A percentile compares a stretch with the other conserved stretches of the same genome.
These are phyloP conservation scores for Plantago major DNA, from an alignment of 257 asterid species.

Conservation along the genomic window DNA sequence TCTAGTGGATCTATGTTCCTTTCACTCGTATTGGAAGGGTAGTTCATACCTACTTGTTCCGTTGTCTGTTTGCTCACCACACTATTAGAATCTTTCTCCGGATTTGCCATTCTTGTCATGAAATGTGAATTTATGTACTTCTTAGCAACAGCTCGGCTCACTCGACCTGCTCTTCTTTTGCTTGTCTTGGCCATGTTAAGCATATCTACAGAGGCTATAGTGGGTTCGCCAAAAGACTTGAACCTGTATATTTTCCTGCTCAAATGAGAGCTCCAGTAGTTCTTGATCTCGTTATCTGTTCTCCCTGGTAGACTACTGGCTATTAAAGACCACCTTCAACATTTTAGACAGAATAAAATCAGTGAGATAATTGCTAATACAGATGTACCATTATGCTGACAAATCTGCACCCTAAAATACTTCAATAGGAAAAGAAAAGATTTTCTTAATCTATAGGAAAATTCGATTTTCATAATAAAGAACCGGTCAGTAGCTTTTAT, in stretches of 20 bases:
- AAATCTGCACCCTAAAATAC: no score
- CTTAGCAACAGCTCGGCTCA: constrained; percentile 26
- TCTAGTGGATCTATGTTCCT: neutral
- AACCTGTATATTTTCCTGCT: constrained; percentile 41
- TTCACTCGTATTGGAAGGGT: neutral
- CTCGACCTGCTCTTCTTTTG: constrained; percentile 31
- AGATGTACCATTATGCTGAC: no score
- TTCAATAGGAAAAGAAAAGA: no score
- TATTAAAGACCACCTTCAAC: constrained; percentile 56
- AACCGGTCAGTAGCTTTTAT: no score
- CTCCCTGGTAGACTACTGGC: constrained; percentile 59
- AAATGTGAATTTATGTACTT: constrained; percentile 14
- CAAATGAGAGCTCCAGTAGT: constrained; percentile 61
- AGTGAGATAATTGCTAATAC: no score
- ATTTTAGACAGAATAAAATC: neutral
- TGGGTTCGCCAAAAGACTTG: constrained; percentile 21
- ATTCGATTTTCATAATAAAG: no score
- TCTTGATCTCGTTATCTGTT: constrained; percentile 61
- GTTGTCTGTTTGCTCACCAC: neutral
- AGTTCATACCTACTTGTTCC: neutral
- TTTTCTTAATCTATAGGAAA: no score
- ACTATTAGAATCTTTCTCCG: neutral
- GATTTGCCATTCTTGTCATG: neutral
- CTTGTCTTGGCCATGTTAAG: constrained; percentile 17
- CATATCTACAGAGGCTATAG: constrained; percentile 24